Evolutionary conservation across 1,284 basidiomycete genomes (phyloP).

Genomic region (Trichosporon sp.): DNA sequence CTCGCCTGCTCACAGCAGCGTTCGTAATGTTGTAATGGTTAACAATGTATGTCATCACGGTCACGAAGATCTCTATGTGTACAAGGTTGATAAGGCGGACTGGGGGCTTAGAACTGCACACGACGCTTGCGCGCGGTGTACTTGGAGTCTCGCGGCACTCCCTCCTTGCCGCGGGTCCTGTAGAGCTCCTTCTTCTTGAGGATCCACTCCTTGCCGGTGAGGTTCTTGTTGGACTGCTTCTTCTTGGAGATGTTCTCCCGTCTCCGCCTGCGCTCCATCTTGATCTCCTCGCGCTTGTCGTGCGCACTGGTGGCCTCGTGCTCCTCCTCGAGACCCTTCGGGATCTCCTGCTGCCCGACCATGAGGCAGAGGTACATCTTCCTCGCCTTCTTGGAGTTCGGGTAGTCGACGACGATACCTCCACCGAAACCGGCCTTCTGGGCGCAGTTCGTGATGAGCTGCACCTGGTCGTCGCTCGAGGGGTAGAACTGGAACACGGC

Average conservation of each 20-base stretch:
- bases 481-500: constrained; percentile 97
- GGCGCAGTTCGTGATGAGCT: constrained; percentile 88
- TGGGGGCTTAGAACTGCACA: constrained; percentile 39
- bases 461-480: constrained; percentile 89
- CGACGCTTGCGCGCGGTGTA: constrained; percentile 50
- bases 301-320: constrained; percentile 56
- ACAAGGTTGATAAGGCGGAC: not conserved
- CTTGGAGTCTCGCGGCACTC: constrained; percentile 51
- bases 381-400: constrained; percentile 87
- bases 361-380: constrained; percentile 88
- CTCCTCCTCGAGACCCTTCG: constrained; percentile 60
- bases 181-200: constrained; percentile 59
- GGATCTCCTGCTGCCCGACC: constrained; percentile 66
- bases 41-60: not conserved
- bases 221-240: constrained; percentile 37
- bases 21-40: not conserved
- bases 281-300: constrained; percentile 32
- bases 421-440: constrained; percentile 95
- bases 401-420: constrained; percentile 94
- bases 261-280: constrained; percentile 42
- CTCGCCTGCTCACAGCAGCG: not conserved
- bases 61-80: not conserved
- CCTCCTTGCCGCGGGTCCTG: constrained; percentile 55
- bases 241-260: constrained; percentile 30
- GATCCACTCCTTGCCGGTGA: constrained; percentile 54